Evolutionary conservation across 2,329 filamentous ascomycete genomes (phyloP), one percentile per base, ranked within the genome.

Genomic region (Alternaria arbusti): DNA sequence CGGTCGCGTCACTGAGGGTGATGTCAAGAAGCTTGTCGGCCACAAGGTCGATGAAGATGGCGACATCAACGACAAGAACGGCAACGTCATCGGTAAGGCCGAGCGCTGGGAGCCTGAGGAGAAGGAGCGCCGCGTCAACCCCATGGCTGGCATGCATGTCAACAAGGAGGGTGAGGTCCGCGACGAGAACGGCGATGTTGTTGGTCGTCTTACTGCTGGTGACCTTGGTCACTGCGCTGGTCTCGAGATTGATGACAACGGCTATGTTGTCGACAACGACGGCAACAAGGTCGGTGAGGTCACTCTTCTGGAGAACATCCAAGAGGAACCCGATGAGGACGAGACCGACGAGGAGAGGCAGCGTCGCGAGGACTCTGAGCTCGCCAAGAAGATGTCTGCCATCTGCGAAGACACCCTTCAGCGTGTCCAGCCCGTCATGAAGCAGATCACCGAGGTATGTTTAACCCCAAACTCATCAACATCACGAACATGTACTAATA

Each of bases 391-490:
- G 82, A 94, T 97, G 84, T 84, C 86, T 12, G 83, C 81, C 60
- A 90, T 91, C 72, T 88, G 96, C 70, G 87, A 90, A 74, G 89
- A 94, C 78, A 92, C 92, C 13, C 86, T 97, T 7, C 93, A 97
- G 74, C 91, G 90, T 78, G 88, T 97, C 76, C 89, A 91, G 70
- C 94, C 94, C 10, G 89, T 97, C 75, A 91, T 92, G 85, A 93
- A 92, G 82, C 87, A 93, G 84, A 97, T 97, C 79, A 91, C 88
- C 5, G 90, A 94, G 67, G 89, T 91, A 86, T 79, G 86, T 65
- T 68, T 6, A 0, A 50, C 9, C 8, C 10, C 8, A 30, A 12
- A 11, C 13, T 26, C n/a, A 46, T 45, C 6, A n/a, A 1, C 3
- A 11, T 52, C 3, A 13, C 43, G 36, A 32, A n/a, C 17, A 26